Evolutionary conservation across 2,329 filamentous ascomycete species (phyloP), one percentile per base, ranked within the genome.

Genomic region (Tricladium varicosporioides): DNA sequence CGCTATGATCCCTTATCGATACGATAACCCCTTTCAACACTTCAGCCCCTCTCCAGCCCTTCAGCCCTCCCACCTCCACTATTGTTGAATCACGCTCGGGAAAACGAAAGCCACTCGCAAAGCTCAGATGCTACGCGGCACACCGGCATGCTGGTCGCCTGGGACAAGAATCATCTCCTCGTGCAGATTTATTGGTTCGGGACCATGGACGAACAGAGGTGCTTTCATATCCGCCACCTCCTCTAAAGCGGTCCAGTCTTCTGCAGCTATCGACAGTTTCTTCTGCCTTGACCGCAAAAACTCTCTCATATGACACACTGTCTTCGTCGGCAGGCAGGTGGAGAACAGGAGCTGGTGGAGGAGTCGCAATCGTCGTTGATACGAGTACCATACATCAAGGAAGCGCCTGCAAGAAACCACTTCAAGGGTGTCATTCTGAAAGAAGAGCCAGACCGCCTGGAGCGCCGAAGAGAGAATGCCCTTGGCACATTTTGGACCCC

Each of bases 391-490:
- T n/a, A 40, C 5, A 10, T 13, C 36, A 11, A n/a, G 36, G 11
- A 11, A 13, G 36, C 10, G 36, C 36, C 36, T 40, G 36, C 36
- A 40, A 40, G 36, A 40, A 40, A 13, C 36, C 10, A 40, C 36
- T 40, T 40, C 9, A 40, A 40, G 36, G 36, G 36, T 40, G 10
- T 10, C 36, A 4, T 40, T 10, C 15, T 47, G 42, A 27, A 18
- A 14, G n/a, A 52, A 51, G 2, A 51, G 46, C 22, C 51, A 54
- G 51, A 58, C 56, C 56, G 56, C 55, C 40, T 48, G 19, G 36
- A 33, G 18, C 36, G 27, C 51, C 11, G 22, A 27, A 27, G 22
- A 27, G 22, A 27, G 22, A n/a, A 18, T 40, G 45, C 49, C 54
- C 44, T 52, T 50, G 48, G 22, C 22, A 27, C 22, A 27, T 27